Evolutionary conservation across 2,329 filamentous ascomycete genomes (phyloP), one percentile per base, ranked within the genome.

Genomic region (Sclerotinia nivalis): DNA sequence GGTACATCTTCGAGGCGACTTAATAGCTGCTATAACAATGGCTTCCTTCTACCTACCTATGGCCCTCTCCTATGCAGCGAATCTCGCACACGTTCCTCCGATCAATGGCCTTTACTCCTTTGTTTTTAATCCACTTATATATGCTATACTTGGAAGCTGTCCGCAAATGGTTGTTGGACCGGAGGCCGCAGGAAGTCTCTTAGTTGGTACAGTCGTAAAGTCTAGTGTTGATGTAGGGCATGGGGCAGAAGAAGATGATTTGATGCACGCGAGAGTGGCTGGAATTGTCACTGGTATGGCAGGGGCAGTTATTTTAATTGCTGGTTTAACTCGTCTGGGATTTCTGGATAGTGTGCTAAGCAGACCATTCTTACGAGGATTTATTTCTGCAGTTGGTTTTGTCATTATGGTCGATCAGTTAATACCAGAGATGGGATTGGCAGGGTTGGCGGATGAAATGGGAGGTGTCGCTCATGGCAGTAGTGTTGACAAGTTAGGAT

Each of bases 11-110:
- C 88, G 90, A 75, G 96, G 96, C 61, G 96, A 99, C 80, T 82
- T 98, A 25, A 84, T 97, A 20, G 91, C 95, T 12, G 94, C 95
- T 62, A 80, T 98, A 72, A 98, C 96, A n/a, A 91, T 99, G 83
- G 93, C 95, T n/a, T 97, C 94, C 37, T 96, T 99, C 82, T 99
- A 99, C 80, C 91, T 99, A 50, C 96, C 96, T 66, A 97, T 99
- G 94, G 91, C 93, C 0, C 86, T 99, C 20, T 98, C 96, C 0
- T 91, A 96, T 73, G 93, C 96, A 69, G 89, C 93, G 54, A 98
- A 98, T 78, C 88, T 99, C 55, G 93, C 91, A 8, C 96, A 98
- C 78, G 89, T 97, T 1, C 93, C 95, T 12, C 91, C 96, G 0
- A 94, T 98, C 76, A 95, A 97, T 77, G 96, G 96, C 0, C 85